Evolutionary conservation across 164 flowering plant species (phyloP).

Genomic region (Magnolia officinalis): DNA sequence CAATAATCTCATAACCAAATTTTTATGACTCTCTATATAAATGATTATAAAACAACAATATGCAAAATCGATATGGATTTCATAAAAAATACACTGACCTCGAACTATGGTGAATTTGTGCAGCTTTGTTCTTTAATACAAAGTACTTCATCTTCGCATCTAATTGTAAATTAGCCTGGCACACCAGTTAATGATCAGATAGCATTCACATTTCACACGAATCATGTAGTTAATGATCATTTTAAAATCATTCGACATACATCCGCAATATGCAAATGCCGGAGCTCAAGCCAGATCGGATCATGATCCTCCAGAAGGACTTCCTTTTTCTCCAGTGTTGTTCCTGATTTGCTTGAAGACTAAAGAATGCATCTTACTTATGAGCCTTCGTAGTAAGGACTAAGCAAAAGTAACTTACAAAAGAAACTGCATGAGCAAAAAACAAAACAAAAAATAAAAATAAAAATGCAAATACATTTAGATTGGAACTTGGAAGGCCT

Average conservation of each 20-base stretch:
- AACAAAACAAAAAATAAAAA: neutral
- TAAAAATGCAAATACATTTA: neutral
- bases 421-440: neutral
- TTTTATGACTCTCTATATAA: neutral
- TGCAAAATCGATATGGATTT: neutral
- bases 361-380: slow-evolving; percentile 21
- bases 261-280: slow-evolving; percentile 96
- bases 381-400: neutral
- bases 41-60: neutral
- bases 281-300: slow-evolving; percentile 95
- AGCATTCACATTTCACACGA: neutral
- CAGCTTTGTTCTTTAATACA: slow-evolving; percentile 91
- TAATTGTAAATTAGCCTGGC: slow-evolving; percentile 88
- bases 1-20: no score
- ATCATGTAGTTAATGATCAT: slow-evolving; percentile 8
- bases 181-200: slow-evolving; percentile 22
- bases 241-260: slow-evolving; percentile 38
- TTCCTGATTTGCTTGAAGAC: slow-evolving; percentile 78
- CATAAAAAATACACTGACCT: slow-evolving; percentile 34
- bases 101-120: slow-evolving; percentile 77
- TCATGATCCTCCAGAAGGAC: slow-evolving; percentile 97
- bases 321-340: slow-evolving; percentile 75
- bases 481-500: slow-evolving; percentile 11
- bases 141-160: slow-evolving; percentile 89
- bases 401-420: slow-evolving; percentile 8